phyloP scores from a whole-genome alignment of 768 basidiomycete species.

The Russula sp. region DNA sequence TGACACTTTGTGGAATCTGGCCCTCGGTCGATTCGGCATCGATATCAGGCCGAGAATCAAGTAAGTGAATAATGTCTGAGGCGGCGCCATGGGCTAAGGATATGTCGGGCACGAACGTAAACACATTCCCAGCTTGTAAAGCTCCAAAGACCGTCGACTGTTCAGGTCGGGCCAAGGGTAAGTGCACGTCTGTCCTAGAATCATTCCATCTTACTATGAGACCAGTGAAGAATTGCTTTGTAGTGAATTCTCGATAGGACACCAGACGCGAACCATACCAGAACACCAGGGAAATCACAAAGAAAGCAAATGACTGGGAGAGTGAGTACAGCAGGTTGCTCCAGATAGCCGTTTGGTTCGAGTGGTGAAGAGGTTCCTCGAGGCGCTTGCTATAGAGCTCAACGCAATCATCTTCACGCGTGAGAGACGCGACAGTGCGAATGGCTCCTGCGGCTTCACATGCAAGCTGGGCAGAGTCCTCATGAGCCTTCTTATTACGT shows the following conservation, averaged over 20 bases:
- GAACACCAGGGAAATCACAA: slow-evolving; percentile 74
- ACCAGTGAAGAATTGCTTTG: slow-evolving; percentile 72
- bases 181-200: neutral
- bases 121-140: slow-evolving; percentile 80
- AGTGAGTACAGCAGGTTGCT: slow-evolving; percentile 60
- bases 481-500: slow-evolving; percentile 70
- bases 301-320: slow-evolving; percentile 73
- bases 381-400: slow-evolving; percentile 59
- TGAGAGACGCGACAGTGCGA: slow-evolving; percentile 81
- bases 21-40: slow-evolving; percentile 70
- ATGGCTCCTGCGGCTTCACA: slow-evolving; percentile 89
- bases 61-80: slow-evolving; percentile 60
- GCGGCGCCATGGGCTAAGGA: slow-evolving; percentile 75
- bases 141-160: slow-evolving; percentile 68
- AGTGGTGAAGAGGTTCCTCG: slow-evolving; percentile 59
- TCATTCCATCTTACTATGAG: slow-evolving; percentile 56
- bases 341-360: slow-evolving; percentile 57
- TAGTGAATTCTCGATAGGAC: slow-evolving; percentile 45
- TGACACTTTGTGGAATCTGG: slow-evolving; percentile 40
- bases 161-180: neutral
- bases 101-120: slow-evolving; percentile 77
- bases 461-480: slow-evolving; percentile 75
- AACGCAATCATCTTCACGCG: slow-evolving; percentile 75
- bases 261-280: slow-evolving; percentile 68
- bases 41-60: slow-evolving; percentile 67